These are phyloP conservation scores for Chaetoceros tenuissimus DNA, from an alignment of 108 stramenopile genomes.

Conservation along the genomic window DNA sequence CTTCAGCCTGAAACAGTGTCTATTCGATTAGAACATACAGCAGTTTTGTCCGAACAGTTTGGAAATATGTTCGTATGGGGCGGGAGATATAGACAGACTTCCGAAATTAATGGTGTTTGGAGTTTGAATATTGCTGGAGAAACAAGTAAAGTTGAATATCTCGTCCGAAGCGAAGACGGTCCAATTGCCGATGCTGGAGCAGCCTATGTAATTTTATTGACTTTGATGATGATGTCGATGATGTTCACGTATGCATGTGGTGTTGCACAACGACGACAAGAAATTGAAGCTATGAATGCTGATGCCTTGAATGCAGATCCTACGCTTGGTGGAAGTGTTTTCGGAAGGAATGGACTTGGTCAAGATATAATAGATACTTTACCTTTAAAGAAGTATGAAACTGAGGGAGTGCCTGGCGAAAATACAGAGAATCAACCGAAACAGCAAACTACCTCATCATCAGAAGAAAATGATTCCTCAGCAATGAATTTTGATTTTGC, in stretches of 20 bases:
- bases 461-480: not conserved
- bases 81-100: conserved; percentile 27
- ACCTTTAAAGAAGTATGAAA: conserved; percentile 36
- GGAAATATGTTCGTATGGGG: conserved; percentile 35
- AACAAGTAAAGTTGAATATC: conserved; percentile 15
- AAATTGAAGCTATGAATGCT: conserved; percentile 16
- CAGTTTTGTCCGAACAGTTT: conserved; percentile 16
- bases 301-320: not conserved
- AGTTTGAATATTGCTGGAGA: conserved; percentile 33
- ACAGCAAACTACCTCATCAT: conserved; percentile 2
- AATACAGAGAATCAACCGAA: conserved; percentile 4
- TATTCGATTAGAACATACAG: conserved; percentile 25
- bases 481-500: not conserved
- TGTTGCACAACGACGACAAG: conserved; percentile 28
- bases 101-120: conserved; percentile 28
- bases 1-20: conserved; percentile 8
- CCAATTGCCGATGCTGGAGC: conserved; percentile 28
- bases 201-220: conserved; percentile 30
- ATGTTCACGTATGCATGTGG: conserved; percentile 31
- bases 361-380: conserved; percentile 38
- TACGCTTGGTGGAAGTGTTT: conserved; percentile 1
- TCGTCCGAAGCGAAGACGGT: conserved; percentile 21
- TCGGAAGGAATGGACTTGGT: conserved; percentile 30
- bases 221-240: conserved; percentile 44
- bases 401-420: conserved; percentile 11